phyloP scores from a whole-genome alignment of 495 filamentous ascomycete genomes.

The Xylaria flabelliformis region DNA sequence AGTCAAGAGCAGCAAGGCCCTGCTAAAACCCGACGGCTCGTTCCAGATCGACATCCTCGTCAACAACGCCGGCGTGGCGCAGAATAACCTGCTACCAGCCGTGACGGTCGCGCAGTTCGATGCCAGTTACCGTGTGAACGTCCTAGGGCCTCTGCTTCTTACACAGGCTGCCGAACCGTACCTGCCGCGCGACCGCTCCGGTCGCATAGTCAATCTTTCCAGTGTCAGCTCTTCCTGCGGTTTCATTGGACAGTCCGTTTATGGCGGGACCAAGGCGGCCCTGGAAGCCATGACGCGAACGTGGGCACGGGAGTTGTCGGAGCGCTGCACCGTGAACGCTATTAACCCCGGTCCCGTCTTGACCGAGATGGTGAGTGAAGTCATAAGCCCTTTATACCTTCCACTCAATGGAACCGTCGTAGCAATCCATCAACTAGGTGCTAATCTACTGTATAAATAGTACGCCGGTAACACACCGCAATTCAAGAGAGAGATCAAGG shows the following conservation, averaged over 20 bases:
- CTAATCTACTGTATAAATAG: neutral
- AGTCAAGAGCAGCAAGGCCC: conserved; percentile 38
- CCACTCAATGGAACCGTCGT: neutral
- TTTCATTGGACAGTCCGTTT: conserved; percentile 74
- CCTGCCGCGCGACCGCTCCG: conserved; percentile 75
- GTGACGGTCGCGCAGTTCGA: conserved; percentile 67
- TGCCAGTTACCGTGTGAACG: conserved; percentile 79
- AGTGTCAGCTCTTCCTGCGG: conserved; percentile 73
- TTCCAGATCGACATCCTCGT: conserved; percentile 82
- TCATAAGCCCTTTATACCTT: neutral
- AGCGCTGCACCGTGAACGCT: conserved; percentile 81
- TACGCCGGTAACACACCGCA: conserved; percentile 44
- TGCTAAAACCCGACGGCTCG: conserved; percentile 31
- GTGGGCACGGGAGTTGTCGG: conserved; percentile 81
- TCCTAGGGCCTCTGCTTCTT: conserved; percentile 82
- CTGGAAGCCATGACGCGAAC: conserved; percentile 92
- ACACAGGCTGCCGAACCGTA: conserved; percentile 72
- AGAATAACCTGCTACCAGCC: conserved; percentile 65
- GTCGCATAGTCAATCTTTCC: conserved; percentile 80
- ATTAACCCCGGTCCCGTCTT: conserved; percentile 89
- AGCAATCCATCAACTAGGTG: no score
- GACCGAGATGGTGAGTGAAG: conserved; percentile 71
- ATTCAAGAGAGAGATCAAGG: conserved; percentile 50
- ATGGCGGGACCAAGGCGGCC: conserved; percentile 89
- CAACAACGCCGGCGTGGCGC: conserved; percentile 83